Conservation (phyloP, 2,329 filamentous ascomycete species). For the Beauveria bassiana region DNA sequence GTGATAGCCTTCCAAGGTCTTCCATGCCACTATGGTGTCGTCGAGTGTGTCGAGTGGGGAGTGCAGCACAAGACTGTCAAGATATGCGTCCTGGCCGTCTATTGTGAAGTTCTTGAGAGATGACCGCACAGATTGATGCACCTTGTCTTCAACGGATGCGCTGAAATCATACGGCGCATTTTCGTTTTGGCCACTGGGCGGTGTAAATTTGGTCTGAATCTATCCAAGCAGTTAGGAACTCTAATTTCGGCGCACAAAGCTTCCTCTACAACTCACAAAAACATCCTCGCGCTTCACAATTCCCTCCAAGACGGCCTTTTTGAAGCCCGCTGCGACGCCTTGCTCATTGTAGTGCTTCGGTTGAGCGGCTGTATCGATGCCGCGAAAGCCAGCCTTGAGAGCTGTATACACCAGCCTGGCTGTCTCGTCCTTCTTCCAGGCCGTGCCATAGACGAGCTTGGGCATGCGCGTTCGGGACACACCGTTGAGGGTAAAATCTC, state of each 20-base stretch:
- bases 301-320: slow-evolving; percentile 50
- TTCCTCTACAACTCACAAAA: slow-evolving; percentile 39
- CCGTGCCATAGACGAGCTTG: slow-evolving; percentile 66
- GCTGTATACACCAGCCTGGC: slow-evolving; percentile 61
- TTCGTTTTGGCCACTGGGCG: slow-evolving; percentile 53
- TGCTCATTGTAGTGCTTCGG: slow-evolving; percentile 71
- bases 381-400: slow-evolving; percentile 60
- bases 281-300: slow-evolving; percentile 49
- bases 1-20: slow-evolving; percentile 56
- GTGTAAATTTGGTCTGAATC: slow-evolving; percentile 81
- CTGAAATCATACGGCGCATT: slow-evolving; percentile 53
- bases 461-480: slow-evolving; percentile 33
- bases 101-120: slow-evolving; percentile 58
- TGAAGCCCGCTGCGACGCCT: slow-evolving; percentile 60
- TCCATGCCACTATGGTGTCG: slow-evolving; percentile 58
- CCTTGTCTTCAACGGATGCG: slow-evolving; percentile 53
- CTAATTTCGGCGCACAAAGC: neutral
- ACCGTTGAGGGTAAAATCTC: slow-evolving; percentile 25
- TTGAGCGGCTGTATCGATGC: slow-evolving; percentile 70
- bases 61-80: slow-evolving; percentile 73
- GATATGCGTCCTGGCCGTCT: slow-evolving; percentile 33
- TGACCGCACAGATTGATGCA: slow-evolving; percentile 57
- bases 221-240: slow-evolving; percentile 20
- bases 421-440: slow-evolving; percentile 73
- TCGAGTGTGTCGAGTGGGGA: slow-evolving; percentile 37